Evolutionary conservation across 2,329 filamentous ascomycete species (phyloP).

Genomic region (Colletotrichum musae): DNA sequence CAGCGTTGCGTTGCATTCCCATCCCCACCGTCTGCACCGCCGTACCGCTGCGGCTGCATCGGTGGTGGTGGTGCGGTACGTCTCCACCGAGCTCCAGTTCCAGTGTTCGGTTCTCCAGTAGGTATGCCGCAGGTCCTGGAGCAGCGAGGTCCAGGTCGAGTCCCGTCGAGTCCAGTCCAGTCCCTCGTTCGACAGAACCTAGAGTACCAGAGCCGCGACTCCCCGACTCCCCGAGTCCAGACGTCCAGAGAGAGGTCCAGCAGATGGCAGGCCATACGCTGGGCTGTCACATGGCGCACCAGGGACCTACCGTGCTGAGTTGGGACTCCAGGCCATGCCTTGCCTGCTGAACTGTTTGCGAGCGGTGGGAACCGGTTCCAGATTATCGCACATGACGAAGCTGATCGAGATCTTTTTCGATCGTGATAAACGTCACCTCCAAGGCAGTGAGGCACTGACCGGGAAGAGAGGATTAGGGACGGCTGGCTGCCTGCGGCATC

Average conservation of each 20-base stretch:
- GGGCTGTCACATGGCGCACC: slow-evolving; percentile 36
- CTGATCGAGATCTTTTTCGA: slow-evolving; percentile 25
- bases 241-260: background rate
- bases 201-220: slow-evolving; percentile 5
- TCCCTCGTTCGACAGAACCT: background rate
- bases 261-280: slow-evolving; percentile 1
- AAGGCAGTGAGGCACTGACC: background rate
- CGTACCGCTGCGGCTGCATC: slow-evolving; percentile 17
- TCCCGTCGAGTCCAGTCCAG: slow-evolving; percentile 23
- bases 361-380: slow-evolving; percentile 26
- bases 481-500: slow-evolving; percentile 12
- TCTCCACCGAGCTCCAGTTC: slow-evolving; percentile 7
- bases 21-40: slow-evolving; percentile 25
- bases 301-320: slow-evolving; percentile 29
- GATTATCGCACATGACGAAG: slow-evolving; percentile 27
- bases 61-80: background rate
- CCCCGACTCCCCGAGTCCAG: background rate
- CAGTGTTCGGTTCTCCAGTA: no score
- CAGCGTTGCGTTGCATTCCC: slow-evolving; percentile 32
- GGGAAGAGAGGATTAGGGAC: background rate
- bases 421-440: slow-evolving; percentile 1
- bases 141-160: slow-evolving; percentile 8
- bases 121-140: no score
- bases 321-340: slow-evolving; percentile 7
- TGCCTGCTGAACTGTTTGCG: slow-evolving; percentile 17